phyloP scores from a whole-genome alignment of 2,329 filamentous ascomycete genomes.

The Alternaria arbusti region DNA sequence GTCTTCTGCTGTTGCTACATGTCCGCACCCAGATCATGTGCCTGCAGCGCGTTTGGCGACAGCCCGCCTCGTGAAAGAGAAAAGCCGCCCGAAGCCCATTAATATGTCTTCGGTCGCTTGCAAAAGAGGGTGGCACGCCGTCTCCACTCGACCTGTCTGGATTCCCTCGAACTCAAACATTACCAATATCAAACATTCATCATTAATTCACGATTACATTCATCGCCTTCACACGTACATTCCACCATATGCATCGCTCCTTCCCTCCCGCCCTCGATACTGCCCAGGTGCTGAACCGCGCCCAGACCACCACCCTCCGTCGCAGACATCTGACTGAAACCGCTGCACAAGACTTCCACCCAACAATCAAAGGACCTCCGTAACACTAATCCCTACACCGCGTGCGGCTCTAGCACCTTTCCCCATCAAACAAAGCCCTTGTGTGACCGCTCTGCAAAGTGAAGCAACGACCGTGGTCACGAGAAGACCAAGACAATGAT shows the following conservation, averaged over 20 bases:
- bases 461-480: slow-evolving; percentile 4
- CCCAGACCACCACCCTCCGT: slow-evolving; percentile 12
- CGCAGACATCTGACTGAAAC: slow-evolving; percentile 20
- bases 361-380: neutral
- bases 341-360: neutral
- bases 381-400: neutral
- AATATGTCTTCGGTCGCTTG: slow-evolving; percentile 30
- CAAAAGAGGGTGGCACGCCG: slow-evolving; percentile 5
- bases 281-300: neutral
- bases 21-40: slow-evolving; percentile 10
- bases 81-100: slow-evolving; percentile 32
- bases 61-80: slow-evolving; percentile 27
- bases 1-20: slow-evolving; percentile 25
- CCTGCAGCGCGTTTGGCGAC: slow-evolving; percentile 3
- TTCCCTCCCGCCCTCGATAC: neutral
- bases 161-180: neutral
- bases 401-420: slow-evolving; percentile 4
- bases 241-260: neutral
- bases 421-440: neutral
- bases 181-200: neutral
- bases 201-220: too few relatives aligned
- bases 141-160: neutral
- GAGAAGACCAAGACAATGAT: neutral
- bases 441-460: slow-evolving; percentile 1
- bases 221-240: too few relatives aligned